Percentiles rank a stretch among this genome's conserved stretches.
Conservation (phyloP, 768 basidiomycete species). For the Amanita pallidorosea region DNA sequence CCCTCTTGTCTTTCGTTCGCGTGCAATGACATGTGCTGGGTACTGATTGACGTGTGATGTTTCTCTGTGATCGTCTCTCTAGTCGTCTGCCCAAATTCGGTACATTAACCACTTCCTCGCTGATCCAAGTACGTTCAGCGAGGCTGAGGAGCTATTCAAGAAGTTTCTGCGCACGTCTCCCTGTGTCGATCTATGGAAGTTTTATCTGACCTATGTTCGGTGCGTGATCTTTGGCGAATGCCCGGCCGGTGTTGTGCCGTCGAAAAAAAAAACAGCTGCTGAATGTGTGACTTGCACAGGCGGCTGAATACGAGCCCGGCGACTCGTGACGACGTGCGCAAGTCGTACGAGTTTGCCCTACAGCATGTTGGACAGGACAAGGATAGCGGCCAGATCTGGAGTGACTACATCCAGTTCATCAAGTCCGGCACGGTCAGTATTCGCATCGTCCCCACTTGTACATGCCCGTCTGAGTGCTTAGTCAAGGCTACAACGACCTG, state of each 20-base stretch:
- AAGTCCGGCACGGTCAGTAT: slow-evolving; percentile 50
- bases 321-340: slow-evolving; percentile 68
- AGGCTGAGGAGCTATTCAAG: slow-evolving; percentile 85
- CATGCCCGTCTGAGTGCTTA: background rate
- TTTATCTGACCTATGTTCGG: slow-evolving; percentile 91
- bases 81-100: slow-evolving; percentile 79
- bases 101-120: slow-evolving; percentile 72
- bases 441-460: slow-evolving; percentile 12
- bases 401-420: slow-evolving; percentile 87
- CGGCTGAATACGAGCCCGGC: slow-evolving; percentile 56
- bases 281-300: slow-evolving; percentile 23
- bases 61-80: slow-evolving; percentile 6
- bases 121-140: slow-evolving; percentile 51
- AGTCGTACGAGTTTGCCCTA: slow-evolving; percentile 91
- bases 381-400: slow-evolving; percentile 88
- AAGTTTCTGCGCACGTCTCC: slow-evolving; percentile 78
- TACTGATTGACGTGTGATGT: slow-evolving; percentile 7
- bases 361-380: slow-evolving; percentile 85
- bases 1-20: background rate
- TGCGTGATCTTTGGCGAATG: slow-evolving; percentile 25
- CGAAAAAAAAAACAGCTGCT: background rate
- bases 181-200: slow-evolving; percentile 85
- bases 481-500: slow-evolving; percentile 65
- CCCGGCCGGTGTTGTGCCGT: slow-evolving; percentile 6
- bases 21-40: background rate